Conservation (phyloP, 1,284 basidiomycete genomes). For the Porodaedalea pini region DNA sequence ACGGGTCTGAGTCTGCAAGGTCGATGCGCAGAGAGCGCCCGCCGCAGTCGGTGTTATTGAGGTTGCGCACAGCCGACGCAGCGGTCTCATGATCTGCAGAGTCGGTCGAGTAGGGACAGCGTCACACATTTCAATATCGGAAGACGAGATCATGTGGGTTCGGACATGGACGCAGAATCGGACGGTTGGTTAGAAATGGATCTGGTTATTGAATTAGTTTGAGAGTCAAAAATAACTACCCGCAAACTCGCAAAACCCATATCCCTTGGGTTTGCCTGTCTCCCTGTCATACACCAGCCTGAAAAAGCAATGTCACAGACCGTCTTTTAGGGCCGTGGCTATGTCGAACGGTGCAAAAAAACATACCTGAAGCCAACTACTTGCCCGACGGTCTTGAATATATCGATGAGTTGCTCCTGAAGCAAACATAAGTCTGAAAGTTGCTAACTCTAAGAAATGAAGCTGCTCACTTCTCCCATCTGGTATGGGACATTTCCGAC, state of each 20-base stretch:
- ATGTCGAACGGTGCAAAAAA: conserved; percentile 10
- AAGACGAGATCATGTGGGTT: neutral
- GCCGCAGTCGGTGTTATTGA: conserved; percentile 69
- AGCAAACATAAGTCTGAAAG: neutral
- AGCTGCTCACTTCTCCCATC: conserved; percentile 63
- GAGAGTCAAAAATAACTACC: conserved; percentile 55
- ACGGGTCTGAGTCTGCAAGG: conserved; percentile 50
- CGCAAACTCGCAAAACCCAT: conserved; percentile 96
- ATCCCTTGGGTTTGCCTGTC: conserved; percentile 94
- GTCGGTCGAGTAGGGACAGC: conserved; percentile 13
- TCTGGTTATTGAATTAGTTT: conserved; percentile 38
- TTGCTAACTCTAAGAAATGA: neutral
- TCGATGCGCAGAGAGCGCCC: conserved; percentile 73
- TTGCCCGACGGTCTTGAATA: conserved; percentile 83
- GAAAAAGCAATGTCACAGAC: conserved; percentile 6
- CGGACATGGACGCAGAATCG: neutral
- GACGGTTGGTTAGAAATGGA: conserved; percentile 20
- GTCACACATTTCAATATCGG: conserved; percentile 17
- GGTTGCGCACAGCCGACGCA: conserved; percentile 71
- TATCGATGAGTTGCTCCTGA: conserved; percentile 76
- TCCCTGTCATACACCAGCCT: conserved; percentile 95
- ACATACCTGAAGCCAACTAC: conserved; percentile 80
- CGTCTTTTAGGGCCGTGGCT: conserved; percentile 5
- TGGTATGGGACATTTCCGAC: conserved; percentile 86
- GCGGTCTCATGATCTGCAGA: conserved; percentile 87